Evolutionary conservation across 805 yeast species (phyloP), one percentile per base, ranked within the genome.

Genomic region (Myxozyma nipponensis): DNA sequence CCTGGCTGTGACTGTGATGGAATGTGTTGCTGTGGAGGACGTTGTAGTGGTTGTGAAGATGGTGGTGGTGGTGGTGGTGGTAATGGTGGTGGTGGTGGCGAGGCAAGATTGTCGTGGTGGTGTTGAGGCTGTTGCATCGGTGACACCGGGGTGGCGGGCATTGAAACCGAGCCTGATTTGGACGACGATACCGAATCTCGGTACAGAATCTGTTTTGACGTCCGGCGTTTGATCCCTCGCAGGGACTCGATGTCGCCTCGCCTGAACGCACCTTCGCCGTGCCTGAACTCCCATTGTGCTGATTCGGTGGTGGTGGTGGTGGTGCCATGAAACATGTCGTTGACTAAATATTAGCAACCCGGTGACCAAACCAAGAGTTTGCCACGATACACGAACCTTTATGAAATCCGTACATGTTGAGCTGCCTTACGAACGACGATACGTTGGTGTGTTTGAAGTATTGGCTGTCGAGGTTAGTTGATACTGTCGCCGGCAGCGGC

Each of bases 401-500:
- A 68, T 90, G 96, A 71, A 90, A 89, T 1, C 96, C 96, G 66
- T 89, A 89, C 97, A 90, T 91, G 72, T 91, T 95, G 41, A 90
- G 72, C 69, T 91, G 97, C 42, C 97, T 79, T 32, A 91, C 96
- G 71, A 91, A 91, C 53, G 91, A 82, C 22, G 95, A 88, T 25
- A 90, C 88, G 64, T 91, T 91, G 2, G 95, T 95, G 70, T 90
- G 97, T 66, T 91, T 91, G 74, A 91, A 90, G 66, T 86, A 89
- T 42, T 74, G 49, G 73, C 76, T 37, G 72, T 58, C 10, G 21
- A 24, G 42, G 17, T 28, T 21, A 34, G 34, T 23, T 24, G 28
- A 28, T n/a, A n/a, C n/a, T n/a, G n/a, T n/a, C 34, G 18, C 10
- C 4, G 9, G 4, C 15, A 2, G 34, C 4, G 2, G 3, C 32